phyloP scores from a whole-genome alignment of 163 green algal genomes.

The Chlamydomonas reinhardtii region DNA sequence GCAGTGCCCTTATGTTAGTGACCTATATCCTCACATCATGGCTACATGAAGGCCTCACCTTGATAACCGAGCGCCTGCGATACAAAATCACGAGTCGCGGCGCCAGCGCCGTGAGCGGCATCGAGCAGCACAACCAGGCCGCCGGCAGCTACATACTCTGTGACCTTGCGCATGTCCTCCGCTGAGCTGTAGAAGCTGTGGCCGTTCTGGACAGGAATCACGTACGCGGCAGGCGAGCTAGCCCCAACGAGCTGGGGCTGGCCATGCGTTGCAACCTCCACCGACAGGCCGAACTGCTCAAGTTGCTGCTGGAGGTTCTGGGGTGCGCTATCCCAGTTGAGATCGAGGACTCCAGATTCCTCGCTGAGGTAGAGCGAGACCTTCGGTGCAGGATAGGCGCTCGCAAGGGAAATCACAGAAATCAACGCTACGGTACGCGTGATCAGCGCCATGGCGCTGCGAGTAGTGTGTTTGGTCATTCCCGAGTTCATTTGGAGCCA shows the following conservation, averaged over 20 bases:
- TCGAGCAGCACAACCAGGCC: constrained; percentile 27
- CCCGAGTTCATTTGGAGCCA: no score
- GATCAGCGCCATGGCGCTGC: no score
- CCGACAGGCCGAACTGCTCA: not conserved
- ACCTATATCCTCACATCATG: no score
- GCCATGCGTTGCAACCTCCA: not conserved
- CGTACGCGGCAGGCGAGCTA: not conserved
- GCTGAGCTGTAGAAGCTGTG: constrained; percentile 2
- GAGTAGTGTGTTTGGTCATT: no score
- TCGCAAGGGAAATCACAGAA: no score
- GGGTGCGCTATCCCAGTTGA: not conserved
- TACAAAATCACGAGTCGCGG: not conserved
- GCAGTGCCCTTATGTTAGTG: not conserved
- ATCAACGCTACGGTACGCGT: no score
- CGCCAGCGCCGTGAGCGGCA: not conserved
- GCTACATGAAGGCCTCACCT: not conserved
- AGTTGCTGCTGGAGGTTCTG: not conserved
- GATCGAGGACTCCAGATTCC: not conserved
- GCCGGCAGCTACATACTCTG: not conserved
- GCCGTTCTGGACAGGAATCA: constrained; percentile 35
- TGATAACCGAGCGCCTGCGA: not conserved
- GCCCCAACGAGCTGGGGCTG: not conserved
- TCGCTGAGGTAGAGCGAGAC: not conserved
- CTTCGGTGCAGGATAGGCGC: no score
- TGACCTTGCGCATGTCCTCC: constrained; percentile 24